Evolutionary conservation across 2,329 filamentous ascomycete species (phyloP), one percentile per base, ranked within the genome.

Genomic region (Pseudogymnoascus sp.): DNA sequence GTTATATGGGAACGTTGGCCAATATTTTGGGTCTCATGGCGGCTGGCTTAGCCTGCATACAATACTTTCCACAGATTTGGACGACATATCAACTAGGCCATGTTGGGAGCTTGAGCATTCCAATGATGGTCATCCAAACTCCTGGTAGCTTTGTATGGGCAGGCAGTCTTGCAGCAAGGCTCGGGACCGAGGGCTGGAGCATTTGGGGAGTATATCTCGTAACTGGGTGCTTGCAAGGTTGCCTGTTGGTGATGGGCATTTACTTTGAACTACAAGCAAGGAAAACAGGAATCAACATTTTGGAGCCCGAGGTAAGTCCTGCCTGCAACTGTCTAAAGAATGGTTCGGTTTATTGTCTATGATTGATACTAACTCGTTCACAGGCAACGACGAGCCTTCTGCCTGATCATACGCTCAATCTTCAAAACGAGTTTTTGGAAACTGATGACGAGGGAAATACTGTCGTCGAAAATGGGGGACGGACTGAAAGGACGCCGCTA

Each of bases 91-190:
- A 81, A 61, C 79, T 97, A 64, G 89, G 93, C 73, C 88, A 93
- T 70, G 89, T 96, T 1, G 92, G 92, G 62, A 96, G 92, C 74
- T 78, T 99, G 70, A 96, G 91, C 71, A 95, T 99, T 63, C 88
- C 91, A 4, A 97, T 97, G 89, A 97, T 99, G 93, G 89, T 90
- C 73, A 96, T 99, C 35, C 95, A 99, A 75, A 97, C 93, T 0
- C 95, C 95, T 0, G 95, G 95, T 0, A 92, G 91, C 64, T 88
- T 96, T 69, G 78, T 99, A 6, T 97, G 96, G 77, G 92, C 93
- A 0, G 88, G 83, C 11, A 97, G 92, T 73, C 78, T 99, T 46
- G 91, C 88, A 60, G 85, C 84, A 7, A 84, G 95, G 53, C 82
- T 97, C 19, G 95, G 95, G 0, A 81, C 81, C 70, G 86, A 83